phyloP scores from a whole-genome alignment of 805 yeast species.

The Sungouiozyma ichnusensis region DNA sequence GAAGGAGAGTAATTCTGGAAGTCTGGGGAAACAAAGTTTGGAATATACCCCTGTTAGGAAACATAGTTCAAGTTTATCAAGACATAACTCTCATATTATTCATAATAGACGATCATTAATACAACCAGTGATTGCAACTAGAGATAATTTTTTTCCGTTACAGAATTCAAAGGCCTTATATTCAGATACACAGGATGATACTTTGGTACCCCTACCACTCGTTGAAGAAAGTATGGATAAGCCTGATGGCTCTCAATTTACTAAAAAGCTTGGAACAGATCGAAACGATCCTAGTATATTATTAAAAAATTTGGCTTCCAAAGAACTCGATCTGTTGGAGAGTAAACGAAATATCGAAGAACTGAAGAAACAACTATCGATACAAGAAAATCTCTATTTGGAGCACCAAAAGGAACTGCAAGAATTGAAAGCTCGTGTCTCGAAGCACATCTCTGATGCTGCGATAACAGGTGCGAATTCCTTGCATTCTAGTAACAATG shows the following conservation, averaged over 20 bases:
- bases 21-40: neutral
- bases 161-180: neutral
- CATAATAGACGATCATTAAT: slow-evolving; percentile 20
- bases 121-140: slow-evolving; percentile 19
- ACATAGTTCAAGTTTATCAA: neutral
- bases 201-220: neutral
- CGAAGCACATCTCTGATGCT: slow-evolving; percentile 10
- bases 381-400: slow-evolving; percentile 43
- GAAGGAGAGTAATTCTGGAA: slow-evolving; percentile 2
- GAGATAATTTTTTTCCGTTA: slow-evolving; percentile 6
- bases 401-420: slow-evolving; percentile 27
- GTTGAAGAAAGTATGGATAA: neutral
- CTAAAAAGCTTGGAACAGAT: slow-evolving; percentile 1
- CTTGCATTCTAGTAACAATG: neutral
- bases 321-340: slow-evolving; percentile 60
- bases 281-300: slow-evolving; percentile 40
- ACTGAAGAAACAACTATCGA: slow-evolving; percentile 36
- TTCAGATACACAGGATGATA: neutral
- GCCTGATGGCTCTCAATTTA: neutral
- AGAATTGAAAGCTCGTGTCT: slow-evolving; percentile 27
- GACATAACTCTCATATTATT: slow-evolving; percentile 6
- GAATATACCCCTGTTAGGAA: neutral
- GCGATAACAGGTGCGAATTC: neutral
- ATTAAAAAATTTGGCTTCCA: slow-evolving; percentile 50
- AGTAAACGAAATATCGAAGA: slow-evolving; percentile 45